Base-by-base conservation (phyloP, 2,329 filamentous ascomycete species). In the Aspergillus hortae region DNA sequence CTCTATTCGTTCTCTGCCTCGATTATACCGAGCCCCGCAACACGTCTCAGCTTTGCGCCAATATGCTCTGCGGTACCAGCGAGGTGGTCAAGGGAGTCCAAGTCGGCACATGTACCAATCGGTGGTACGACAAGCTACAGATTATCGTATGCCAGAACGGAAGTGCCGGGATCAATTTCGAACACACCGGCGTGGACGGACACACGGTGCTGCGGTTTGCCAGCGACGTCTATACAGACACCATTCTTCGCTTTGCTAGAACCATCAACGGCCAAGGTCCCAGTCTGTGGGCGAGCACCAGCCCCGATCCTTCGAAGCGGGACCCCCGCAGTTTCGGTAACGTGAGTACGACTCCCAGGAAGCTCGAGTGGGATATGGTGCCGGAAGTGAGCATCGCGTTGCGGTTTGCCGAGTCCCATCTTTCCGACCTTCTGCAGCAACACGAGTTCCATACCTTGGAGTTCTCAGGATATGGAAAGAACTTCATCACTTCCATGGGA, bases 101-200 rank as follows among this genome's bases (percentile, higher is more conserved):
- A 73, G 91, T 96, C 42, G 94, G 94, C 27, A 97, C 94, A 2
- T 99, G 94, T 74, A 96, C 92, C 12, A 99, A 99, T 72, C 82
- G 94, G 56, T 99, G 94, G 94, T 99, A 99, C 67, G 94, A 99
- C 75, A 99, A 99, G 76, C 80, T 99, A 44, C 94, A 99, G 68
- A 96, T 99, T 56, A 97, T 99, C 49, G 94, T 99, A 46, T 97
- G 94, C 80, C 95, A 96, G 76, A 99, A 97, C 72, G 94, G 94
- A 52, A 96, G 90, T 66, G 94, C 94, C 0, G 94, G 94, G 5
- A 97, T 99, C 83, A 99, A 99, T 74, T 97, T 99, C 64, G 94
- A 99, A 71, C 94, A 99, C 67, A 99, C 94, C 0, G 94, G 94
- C 59, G 92, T 99, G 4, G 94, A 99, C 65, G 94, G 94, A 1